Percentiles rank a stretch among this genome's conserved stretches.
These are phyloP conservation scores for Sclerotinia nivalis DNA, from an alignment of 2,329 filamentous ascomycete genomes.

Conservation along the genomic window DNA sequence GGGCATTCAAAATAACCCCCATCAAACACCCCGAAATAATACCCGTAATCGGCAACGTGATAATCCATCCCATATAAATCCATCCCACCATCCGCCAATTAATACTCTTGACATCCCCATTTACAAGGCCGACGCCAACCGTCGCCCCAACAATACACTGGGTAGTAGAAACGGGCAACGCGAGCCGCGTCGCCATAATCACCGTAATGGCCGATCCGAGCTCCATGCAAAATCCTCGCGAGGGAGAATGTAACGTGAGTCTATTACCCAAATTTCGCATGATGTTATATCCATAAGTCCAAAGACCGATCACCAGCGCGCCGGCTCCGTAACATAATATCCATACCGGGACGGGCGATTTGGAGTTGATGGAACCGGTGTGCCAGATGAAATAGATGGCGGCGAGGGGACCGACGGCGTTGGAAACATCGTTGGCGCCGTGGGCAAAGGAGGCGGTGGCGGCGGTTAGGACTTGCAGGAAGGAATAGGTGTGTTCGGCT, in stretches of 20 bases:
- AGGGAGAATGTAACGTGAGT: conserved; percentile 45
- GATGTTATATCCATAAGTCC: conserved; percentile 79
- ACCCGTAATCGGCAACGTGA: conserved; percentile 24
- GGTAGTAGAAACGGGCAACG: conserved; percentile 73
- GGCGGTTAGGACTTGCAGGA: conserved; percentile 55
- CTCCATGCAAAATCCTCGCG: conserved; percentile 68
- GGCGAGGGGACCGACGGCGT: conserved; percentile 69
- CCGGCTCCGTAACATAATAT: conserved; percentile 10
- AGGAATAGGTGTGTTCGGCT: conserved; percentile 62
- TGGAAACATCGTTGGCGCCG: conserved; percentile 76
- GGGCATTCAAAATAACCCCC: conserved; percentile 21
- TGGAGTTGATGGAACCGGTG: conserved; percentile 49
- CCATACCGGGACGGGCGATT: conserved; percentile 71
- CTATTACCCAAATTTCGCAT: conserved; percentile 45
- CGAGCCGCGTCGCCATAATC: conserved; percentile 69
- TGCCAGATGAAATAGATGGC: conserved; percentile 68
- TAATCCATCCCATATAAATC: conserved; percentile 64
- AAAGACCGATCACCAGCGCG: conserved; percentile 57
- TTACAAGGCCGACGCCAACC: conserved; percentile 74
- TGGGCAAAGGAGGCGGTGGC: conserved; percentile 57
- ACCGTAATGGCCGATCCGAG: conserved; percentile 76
- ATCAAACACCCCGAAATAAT: conserved; percentile 24
- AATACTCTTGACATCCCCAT: conserved; percentile 67
- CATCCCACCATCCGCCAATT: conserved; percentile 73
- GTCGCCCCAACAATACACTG: conserved; percentile 80